These are phyloP conservation scores for Sphaerulina populicola DNA, from an alignment of 2,329 filamentous ascomycete species.

Conservation along the genomic window DNA sequence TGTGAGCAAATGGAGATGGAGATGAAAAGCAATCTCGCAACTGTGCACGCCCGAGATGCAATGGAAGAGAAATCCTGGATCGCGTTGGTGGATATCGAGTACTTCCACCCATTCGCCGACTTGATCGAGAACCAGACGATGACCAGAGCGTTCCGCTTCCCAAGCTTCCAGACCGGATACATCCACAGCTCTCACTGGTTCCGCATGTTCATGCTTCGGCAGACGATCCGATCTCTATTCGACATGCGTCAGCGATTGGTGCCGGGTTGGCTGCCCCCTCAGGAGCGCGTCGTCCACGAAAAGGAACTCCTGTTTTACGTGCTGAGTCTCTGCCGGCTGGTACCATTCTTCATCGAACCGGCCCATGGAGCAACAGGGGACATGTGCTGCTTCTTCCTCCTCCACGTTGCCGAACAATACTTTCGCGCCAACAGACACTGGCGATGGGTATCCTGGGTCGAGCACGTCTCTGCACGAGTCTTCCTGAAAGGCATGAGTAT, in stretches of 20 bases:
- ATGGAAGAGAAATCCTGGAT: conserved; percentile 10
- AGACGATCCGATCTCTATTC: conserved; percentile 17
- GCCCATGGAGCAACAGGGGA: conserved; percentile 19
- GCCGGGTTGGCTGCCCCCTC: conserved; percentile 13
- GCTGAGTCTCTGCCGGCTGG: conserved; percentile 21
- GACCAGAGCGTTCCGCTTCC: conserved; percentile 22
- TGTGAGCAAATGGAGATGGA: conserved; percentile 16
- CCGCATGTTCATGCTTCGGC: conserved; percentile 23
- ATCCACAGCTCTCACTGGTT: conserved; percentile 26
- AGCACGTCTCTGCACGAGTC: conserved; percentile 3
- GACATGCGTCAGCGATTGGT: conserved; percentile 13
- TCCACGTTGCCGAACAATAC: conserved; percentile 19
- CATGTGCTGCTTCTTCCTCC: conserved; percentile 26
- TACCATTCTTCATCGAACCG: conserved; percentile 24
- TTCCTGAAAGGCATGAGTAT: conserved; percentile 11
- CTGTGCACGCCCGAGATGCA: background rate
- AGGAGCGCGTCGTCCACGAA: conserved; percentile 12
- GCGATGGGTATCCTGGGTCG: conserved; percentile 6
- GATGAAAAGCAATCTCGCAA: conserved; percentile 8
- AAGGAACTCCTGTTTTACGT: conserved; percentile 21
- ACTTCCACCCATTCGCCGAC: conserved; percentile 20
- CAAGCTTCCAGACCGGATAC: conserved; percentile 23
- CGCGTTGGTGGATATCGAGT: conserved; percentile 17
- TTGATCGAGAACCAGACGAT: conserved; percentile 24
- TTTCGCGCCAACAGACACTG: conserved; percentile 9